Base-by-base conservation (phyloP, 805 yeast species). In the Monosporozyma aquatica region DNA sequence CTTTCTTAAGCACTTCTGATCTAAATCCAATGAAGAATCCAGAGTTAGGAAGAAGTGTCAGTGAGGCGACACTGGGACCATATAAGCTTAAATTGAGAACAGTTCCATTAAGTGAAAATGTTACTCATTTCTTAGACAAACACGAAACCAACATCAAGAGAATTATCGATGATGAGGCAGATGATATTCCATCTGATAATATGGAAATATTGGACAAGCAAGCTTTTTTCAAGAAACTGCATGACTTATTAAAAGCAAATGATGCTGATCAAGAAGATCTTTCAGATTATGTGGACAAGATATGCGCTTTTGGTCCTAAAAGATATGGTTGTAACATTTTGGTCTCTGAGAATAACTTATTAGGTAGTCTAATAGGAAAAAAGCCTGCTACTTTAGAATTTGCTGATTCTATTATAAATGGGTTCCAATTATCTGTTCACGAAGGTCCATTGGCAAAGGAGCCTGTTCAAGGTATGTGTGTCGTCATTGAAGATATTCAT, bases 391-490 rank as follows among this genome's bases (percentile, higher is more conserved):
- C 15, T 1, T 66, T 69, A 45, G 68, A 66, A 40, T 74, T 66
- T 55, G 83, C 78, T 48, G 79, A 80, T 41, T 76, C 81, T 52
- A 62, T 90, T 2, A 55, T 84, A 37, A 81, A 83, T 50, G 98
- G 95, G 1, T 89, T 87, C 62, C 94, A 86, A 58, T 64, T 87
- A 29, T 86, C 95, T 4, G 75, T 78, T 37, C 69, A 72, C 33
- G 85, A 80, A 56, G 99, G 99, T 2, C 97, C 97, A 0, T 68
- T 92, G 36, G 81, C 90, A 0, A 75, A 82, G 4, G 99, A 92
- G 59, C 89, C 87, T 0, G 73, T 86, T 18, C 90, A 87, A 59
- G 96, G 97, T 6, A 74, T 84, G 48, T 72, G 82, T 11, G 75
- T 80, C 1, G 59, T 75, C 6, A 46, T 78, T 20, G 72, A 71